Evolutionary conservation across 495 filamentous ascomycete genomes (phyloP).

Genomic region (Podospora comata): DNA sequence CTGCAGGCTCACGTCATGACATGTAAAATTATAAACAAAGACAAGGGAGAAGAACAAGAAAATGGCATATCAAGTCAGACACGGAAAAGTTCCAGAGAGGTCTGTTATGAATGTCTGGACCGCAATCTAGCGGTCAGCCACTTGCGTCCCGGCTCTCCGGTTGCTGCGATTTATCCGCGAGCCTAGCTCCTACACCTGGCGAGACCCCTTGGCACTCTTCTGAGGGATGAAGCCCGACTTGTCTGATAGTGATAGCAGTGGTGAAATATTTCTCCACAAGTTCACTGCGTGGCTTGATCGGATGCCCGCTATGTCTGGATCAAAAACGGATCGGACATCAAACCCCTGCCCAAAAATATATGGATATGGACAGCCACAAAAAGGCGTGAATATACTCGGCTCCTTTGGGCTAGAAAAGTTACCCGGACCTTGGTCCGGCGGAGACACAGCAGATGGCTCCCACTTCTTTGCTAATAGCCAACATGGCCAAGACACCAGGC

Average conservation of each 20-base stretch:
- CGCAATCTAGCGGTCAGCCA: constrained; percentile 23
- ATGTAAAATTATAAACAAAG: constrained; percentile 6
- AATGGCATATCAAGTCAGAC: neutral
- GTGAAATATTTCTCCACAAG: neutral
- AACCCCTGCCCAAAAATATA: neutral
- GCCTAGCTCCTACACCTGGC: constrained; percentile 19
- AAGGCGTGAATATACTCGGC: neutral
- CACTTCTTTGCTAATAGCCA: neutral
- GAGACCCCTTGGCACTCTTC: constrained; percentile 14
- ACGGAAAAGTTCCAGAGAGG: constrained; percentile 10
- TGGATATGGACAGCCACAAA: neutral
- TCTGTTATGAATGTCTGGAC: constrained; percentile 1
- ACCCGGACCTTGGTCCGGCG: constrained; percentile 16
- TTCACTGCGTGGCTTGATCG: neutral
- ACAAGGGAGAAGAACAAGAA: neutral
- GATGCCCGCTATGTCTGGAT: neutral
- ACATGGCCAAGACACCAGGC: neutral
- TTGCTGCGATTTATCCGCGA: constrained; percentile 29
- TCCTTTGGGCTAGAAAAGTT: neutral
- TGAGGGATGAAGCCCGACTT: neutral
- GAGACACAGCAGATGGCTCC: constrained; percentile 17
- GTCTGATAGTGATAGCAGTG: neutral
- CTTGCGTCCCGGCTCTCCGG: constrained; percentile 32
- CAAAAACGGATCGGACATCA: neutral
- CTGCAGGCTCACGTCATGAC: constrained; percentile 13